Conservation (phyloP, 2,329 filamentous ascomycete genomes). For the Chaetomiaceae sp. region DNA sequence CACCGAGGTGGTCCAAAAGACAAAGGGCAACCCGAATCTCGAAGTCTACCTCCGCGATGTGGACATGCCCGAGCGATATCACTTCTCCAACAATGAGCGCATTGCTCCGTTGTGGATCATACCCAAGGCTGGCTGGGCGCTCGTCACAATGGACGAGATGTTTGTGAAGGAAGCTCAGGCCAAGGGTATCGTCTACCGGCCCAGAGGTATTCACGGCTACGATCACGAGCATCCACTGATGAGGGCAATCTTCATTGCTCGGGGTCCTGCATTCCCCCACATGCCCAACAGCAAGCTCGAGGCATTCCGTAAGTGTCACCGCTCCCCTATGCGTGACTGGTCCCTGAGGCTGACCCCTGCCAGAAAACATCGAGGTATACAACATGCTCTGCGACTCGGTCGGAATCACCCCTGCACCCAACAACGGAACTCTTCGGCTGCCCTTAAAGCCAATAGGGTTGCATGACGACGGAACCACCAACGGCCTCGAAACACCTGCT, state of each 20-base stretch:
- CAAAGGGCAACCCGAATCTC: slow-evolving; percentile 61
- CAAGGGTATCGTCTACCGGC: slow-evolving; percentile 66
- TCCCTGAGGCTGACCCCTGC: slow-evolving; percentile 23
- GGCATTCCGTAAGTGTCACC: slow-evolving; percentile 66
- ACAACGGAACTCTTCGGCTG: slow-evolving; percentile 81
- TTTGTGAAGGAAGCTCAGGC: slow-evolving; percentile 63
- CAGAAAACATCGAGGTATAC: slow-evolving; percentile 92
- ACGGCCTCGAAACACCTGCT: slow-evolving; percentile 42
- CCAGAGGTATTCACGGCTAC: slow-evolving; percentile 85
- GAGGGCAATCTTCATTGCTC: slow-evolving; percentile 90
- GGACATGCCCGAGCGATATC: slow-evolving; percentile 88
- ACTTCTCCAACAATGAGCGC: slow-evolving; percentile 80
- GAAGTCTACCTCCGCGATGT: slow-evolving; percentile 83
- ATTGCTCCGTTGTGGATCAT: slow-evolving; percentile 96
- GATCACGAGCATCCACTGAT: slow-evolving; percentile 93
- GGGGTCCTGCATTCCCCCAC: slow-evolving; percentile 89
- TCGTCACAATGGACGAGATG: slow-evolving; percentile 76
- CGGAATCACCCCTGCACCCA: slow-evolving; percentile 65
- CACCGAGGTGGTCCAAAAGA: slow-evolving; percentile 51
- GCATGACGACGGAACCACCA: slow-evolving; percentile 50
- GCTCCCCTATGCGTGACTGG: neutral
- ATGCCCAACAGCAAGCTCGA: slow-evolving; percentile 72
- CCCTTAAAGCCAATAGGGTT: slow-evolving; percentile 60
- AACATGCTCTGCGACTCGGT: slow-evolving; percentile 90
- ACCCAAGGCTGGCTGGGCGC: slow-evolving; percentile 86